A percentile compares a stretch with the other conserved stretches of the same genome.
phyloP scores from a whole-genome alignment of 1,139 yeast genomes.

The Diutina pseudorugosa region DNA sequence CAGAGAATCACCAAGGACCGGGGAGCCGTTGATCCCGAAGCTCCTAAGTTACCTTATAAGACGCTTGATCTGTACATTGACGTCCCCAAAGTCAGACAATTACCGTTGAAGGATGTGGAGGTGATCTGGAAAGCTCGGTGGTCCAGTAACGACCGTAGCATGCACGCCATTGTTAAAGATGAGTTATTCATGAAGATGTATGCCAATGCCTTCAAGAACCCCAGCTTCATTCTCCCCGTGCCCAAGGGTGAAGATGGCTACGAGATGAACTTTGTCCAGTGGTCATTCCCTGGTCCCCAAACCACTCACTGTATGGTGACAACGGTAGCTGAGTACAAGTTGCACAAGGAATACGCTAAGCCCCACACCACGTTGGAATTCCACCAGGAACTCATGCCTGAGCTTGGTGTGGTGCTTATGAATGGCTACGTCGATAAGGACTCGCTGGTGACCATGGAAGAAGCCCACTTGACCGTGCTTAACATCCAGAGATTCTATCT shows the following conservation, averaged over 20 bases:
- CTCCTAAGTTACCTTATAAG: slow-evolving; percentile 49
- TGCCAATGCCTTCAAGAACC: slow-evolving; percentile 59
- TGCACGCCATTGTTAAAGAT: slow-evolving; percentile 53
- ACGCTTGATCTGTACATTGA: slow-evolving; percentile 62
- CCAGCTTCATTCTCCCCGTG: slow-evolving; percentile 62
- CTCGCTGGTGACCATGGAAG: slow-evolving; percentile 49
- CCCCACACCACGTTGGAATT: slow-evolving; percentile 90
- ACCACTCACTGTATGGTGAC: slow-evolving; percentile 89
- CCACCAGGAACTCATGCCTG: slow-evolving; percentile 63
- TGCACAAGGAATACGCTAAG: slow-evolving; percentile 83
- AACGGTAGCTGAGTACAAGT: slow-evolving; percentile 81
- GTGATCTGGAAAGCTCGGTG: slow-evolving; percentile 86
- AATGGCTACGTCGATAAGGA: slow-evolving; percentile 77
- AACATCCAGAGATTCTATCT: slow-evolving; percentile 88
- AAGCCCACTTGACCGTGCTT: slow-evolving; percentile 67
- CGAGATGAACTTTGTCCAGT: slow-evolving; percentile 88
- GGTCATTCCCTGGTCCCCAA: slow-evolving; percentile 79
- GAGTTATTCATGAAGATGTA: slow-evolving; percentile 49
- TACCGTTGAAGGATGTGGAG: slow-evolving; percentile 58
- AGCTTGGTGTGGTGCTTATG: slow-evolving; percentile 66
- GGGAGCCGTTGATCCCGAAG: slow-evolving; percentile 33
- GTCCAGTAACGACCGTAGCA: slow-evolving; percentile 41
- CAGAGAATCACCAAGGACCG: slow-evolving; percentile 21
- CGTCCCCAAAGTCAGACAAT: slow-evolving; percentile 45
- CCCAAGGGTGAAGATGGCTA: slow-evolving; percentile 46